Evolutionary conservation across 345 rosid genomes (phyloP).

Genomic region (Eutrema yunnanense): DNA sequence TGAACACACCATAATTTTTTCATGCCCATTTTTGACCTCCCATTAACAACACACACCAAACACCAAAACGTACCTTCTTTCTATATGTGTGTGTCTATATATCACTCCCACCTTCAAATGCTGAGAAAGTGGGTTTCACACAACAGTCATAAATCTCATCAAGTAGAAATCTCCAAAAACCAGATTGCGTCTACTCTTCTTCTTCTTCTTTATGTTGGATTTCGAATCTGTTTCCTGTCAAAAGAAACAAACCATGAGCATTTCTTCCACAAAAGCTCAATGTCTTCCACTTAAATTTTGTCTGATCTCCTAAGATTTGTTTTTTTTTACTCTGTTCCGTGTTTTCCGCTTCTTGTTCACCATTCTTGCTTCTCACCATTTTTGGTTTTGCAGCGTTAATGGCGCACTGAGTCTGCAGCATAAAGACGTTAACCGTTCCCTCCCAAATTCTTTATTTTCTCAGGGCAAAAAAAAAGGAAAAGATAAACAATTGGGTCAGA

Average conservation of each 20-base stretch:
- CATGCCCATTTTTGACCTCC: slow-evolving; percentile 46
- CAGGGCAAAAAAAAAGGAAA: no score
- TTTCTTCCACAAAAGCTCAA: slow-evolving; percentile 34
- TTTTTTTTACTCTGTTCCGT: not conserved
- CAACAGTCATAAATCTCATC: slow-evolving; percentile 29
- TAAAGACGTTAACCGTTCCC: slow-evolving; percentile 30
- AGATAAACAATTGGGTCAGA: slow-evolving; percentile 25
- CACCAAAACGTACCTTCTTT: slow-evolving; percentile 12
- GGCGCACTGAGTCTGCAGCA: slow-evolving; percentile 35
- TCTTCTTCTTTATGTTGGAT: slow-evolving; percentile 21
- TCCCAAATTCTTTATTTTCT: slow-evolving; percentile 5
- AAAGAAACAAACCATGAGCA: slow-evolving; percentile 15
- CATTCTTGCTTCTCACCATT: slow-evolving; percentile 33
- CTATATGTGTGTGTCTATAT: slow-evolving; percentile 23
- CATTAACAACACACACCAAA: slow-evolving; percentile 25
- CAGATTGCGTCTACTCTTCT: slow-evolving; percentile 13
- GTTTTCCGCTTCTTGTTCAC: slow-evolving; percentile 22
- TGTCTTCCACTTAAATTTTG: slow-evolving; percentile 66
- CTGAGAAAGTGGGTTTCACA: slow-evolving; percentile 54
- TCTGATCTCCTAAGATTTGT: not conserved
- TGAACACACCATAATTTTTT: slow-evolving; percentile 41
- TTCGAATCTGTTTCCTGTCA: slow-evolving; percentile 5
- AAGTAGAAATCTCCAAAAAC: slow-evolving; percentile 30
- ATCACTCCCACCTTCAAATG: slow-evolving; percentile 51
- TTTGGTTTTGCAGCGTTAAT: slow-evolving; percentile 21